phyloP scores from a whole-genome alignment of 2,329 filamentous ascomycete species.

The Corniculantispora saksenae region DNA sequence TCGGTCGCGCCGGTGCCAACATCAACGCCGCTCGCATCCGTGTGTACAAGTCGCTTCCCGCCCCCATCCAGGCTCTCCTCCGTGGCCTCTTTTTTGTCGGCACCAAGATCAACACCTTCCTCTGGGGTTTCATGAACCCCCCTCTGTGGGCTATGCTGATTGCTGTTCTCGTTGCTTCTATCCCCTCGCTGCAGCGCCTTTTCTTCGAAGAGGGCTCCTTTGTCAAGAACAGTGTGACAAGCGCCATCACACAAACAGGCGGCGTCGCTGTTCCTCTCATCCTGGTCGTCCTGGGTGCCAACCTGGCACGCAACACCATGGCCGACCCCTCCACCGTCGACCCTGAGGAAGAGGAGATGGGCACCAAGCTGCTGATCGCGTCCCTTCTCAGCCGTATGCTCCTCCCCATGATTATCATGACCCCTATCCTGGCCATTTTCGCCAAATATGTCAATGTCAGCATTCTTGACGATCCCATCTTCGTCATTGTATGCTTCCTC shows the following conservation, averaged over 20 bases:
- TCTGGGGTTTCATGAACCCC: conserved; percentile 97
- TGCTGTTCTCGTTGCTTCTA: conserved; percentile 86
- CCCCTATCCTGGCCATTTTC: conserved; percentile 79
- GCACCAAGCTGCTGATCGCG: conserved; percentile 79
- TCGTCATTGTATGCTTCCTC: conserved; percentile 95
- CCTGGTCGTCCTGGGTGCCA: conserved; percentile 90
- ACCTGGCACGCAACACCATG: conserved; percentile 88
- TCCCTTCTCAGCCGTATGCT: conserved; percentile 89
- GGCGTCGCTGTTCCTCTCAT: conserved; percentile 94
- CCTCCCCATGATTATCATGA: conserved; percentile 88
- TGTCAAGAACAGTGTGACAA: conserved; percentile 87
- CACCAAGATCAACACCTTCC: conserved; percentile 58
- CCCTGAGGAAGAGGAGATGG: conserved; percentile 68
- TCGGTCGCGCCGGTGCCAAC: background rate
- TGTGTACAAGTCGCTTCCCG: conserved; percentile 38
- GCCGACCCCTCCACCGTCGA: conserved; percentile 65
- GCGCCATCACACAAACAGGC: conserved; percentile 80
- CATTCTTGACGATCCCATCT: conserved; percentile 96
- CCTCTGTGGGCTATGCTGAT: conserved; percentile 95
- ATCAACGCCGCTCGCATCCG: background rate
- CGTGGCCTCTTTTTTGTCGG: conserved; percentile 34
- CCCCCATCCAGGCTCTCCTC: conserved; percentile 40
- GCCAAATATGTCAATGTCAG: conserved; percentile 91
- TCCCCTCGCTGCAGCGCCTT: conserved; percentile 76
- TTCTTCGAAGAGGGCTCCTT: conserved; percentile 92